Percentiles rank a stretch among this genome's conserved stretches.
Conservation (phyloP, 192 early-diverging fungal species). For the Pilaira anomala region DNA sequence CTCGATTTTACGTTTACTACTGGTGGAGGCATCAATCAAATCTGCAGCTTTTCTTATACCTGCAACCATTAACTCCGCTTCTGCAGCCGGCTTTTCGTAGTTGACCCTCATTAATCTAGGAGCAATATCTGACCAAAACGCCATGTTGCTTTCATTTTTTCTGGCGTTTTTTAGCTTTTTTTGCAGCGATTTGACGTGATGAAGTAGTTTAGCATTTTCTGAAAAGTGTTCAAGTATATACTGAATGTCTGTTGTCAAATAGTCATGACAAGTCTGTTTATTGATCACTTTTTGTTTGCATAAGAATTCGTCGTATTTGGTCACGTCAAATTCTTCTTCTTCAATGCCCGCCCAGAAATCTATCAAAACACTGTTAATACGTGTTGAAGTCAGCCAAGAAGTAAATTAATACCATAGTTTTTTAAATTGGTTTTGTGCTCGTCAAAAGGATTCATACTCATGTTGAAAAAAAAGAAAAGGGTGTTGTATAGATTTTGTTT, state of each 20-base stretch:
- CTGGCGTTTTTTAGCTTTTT: constrained; percentile 4
- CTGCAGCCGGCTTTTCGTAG: neutral
- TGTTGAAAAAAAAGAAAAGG: constrained; percentile 9
- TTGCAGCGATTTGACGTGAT: constrained; percentile 2
- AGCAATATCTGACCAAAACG: constrained; percentile 2
- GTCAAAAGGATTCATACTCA: constrained; percentile 15
- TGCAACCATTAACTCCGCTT: constrained; percentile 3
- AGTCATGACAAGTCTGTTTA: constrained; percentile 10
- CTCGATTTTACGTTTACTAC: constrained; percentile 2
- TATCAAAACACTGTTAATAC: constrained; percentile 13
- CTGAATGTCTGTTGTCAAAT: constrained; percentile 16
- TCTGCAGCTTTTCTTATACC: neutral
- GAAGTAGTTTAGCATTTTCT: constrained; percentile 4
- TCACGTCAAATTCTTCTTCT: constrained; percentile 13
- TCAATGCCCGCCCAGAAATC: constrained; percentile 16
- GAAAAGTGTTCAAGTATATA: constrained; percentile 7
- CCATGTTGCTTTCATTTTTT: neutral
- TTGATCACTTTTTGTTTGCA: constrained; percentile 17
- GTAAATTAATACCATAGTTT: constrained; percentile 16
- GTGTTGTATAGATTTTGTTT: too few relatives aligned
- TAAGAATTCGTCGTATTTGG: constrained; percentile 15
- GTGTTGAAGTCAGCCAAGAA: constrained; percentile 15
- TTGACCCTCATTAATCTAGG: constrained; percentile 1
- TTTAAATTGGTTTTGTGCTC: constrained; percentile 17
- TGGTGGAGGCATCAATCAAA: constrained; percentile 3